Base-by-base conservation (phyloP, 108 stramenopile species). In the Cyclotella choctawhatcheeana region DNA sequence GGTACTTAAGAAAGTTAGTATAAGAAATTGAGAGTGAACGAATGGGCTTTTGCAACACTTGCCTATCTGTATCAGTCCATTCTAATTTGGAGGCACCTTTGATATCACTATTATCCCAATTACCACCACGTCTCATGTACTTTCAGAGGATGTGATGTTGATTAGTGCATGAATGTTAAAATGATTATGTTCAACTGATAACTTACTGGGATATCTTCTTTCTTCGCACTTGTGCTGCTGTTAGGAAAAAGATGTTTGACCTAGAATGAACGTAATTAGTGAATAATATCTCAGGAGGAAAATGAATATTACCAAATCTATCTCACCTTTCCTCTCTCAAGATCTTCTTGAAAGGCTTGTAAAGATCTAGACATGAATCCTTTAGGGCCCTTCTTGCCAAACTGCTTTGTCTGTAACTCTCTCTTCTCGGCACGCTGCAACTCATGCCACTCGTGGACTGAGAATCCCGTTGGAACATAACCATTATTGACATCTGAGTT, bases 81-180 rank as follows among this genome's bases (percentile, higher is more conserved):
- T 69, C 64, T 35, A 58, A 40, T 45, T 81, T 84, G 71, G 73
- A 80, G 20, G 88, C 87, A 18, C 90, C 88, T 32, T 79, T 78
- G 52, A 91, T 78, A 68, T 91, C n/a, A 29, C 79, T 71, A 52
- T 89, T 86, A 47, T 89, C 88, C 88, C 88, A 89, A 40, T 67
- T 35, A 37, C 84, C 84, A 54, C 75, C 75, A 21, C 84, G 74
- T 64, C 81, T 79, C 84, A 84, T 84, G 79, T 84, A n/a, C n/a
- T n/a, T n/a, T n/a, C n/a, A n/a, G n/a, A n/a, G n/a, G n/a, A n/a
- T n/a, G n/a, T n/a, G n/a, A n/a, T n/a, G n/a, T n/a, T n/a, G n/a
- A n/a, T n/a, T n/a, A n/a, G n/a, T n/a, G n/a, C n/a, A n/a, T n/a
- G n/a, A n/a, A n/a, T n/a, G n/a, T n/a, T n/a, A n/a, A n/a, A n/a